Evolutionary conservation across 2,329 filamentous ascomycete species (phyloP).

Genomic region (Aspergillus terreus): DNA sequence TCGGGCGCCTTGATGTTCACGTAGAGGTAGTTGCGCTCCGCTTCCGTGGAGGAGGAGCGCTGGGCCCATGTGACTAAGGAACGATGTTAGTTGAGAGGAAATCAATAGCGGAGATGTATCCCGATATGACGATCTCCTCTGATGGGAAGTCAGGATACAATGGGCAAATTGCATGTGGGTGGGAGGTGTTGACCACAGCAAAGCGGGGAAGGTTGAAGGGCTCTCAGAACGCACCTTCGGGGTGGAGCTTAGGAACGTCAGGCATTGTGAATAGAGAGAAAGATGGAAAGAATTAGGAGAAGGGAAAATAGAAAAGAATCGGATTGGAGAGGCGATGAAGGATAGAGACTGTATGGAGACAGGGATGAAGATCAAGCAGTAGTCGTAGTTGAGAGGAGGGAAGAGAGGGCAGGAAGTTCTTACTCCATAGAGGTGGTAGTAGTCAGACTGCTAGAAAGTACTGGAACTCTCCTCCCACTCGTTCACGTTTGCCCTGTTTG

Average conservation of each 20-base stretch:
- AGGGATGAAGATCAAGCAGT: slow-evolving; percentile 9
- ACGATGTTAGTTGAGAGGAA: slow-evolving; percentile 4
- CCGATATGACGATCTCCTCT: too few relatives aligned
- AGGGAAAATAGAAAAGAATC: slow-evolving; percentile 3
- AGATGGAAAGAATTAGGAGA: slow-evolving; percentile 5
- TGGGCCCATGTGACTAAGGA: slow-evolving; percentile 89
- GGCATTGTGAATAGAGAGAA: slow-evolving; percentile 19
- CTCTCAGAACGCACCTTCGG: slow-evolving; percentile 43
- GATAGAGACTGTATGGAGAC: slow-evolving; percentile 4
- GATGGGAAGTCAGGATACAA: not conserved
- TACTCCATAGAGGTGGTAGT: slow-evolving; percentile 5
- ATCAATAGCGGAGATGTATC: not conserved
- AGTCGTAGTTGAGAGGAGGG: slow-evolving; percentile 3
- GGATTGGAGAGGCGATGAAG: not conserved
- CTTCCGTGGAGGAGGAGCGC: slow-evolving; percentile 76
- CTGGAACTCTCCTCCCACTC: slow-evolving; percentile 31
- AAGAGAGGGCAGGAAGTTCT: not conserved
- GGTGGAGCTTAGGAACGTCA: slow-evolving; percentile 33
- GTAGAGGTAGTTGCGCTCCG: slow-evolving; percentile 91
- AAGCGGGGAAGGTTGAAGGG: slow-evolving; percentile 28
- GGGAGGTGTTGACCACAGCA: slow-evolving; percentile 10
- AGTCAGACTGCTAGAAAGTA: slow-evolving; percentile 35
- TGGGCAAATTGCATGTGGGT: not conserved
- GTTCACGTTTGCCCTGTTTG: slow-evolving; percentile 34
- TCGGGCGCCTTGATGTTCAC: slow-evolving; percentile 88